phyloP scores from a whole-genome alignment of 2,329 filamentous ascomycete species.

The Xylaria sp. region DNA sequence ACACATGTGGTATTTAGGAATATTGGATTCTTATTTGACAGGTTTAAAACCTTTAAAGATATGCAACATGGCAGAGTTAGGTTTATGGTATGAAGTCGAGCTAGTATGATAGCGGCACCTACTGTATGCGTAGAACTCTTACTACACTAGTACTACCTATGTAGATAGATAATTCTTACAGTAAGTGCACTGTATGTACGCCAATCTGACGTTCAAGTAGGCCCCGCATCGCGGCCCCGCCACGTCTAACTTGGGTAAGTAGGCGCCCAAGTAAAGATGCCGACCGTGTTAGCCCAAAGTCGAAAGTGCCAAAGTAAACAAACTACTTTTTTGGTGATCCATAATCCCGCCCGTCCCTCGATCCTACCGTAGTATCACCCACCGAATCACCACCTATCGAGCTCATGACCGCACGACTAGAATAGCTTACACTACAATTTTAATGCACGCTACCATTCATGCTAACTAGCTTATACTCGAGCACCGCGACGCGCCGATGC shows the following conservation, averaged over 20 bases:
- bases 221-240: neutral
- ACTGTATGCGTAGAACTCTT: too few species aligned
- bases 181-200: neutral
- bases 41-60: too few species aligned
- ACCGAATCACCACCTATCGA: slow-evolving; percentile 27
- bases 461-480: slow-evolving; percentile 9
- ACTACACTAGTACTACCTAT: neutral
- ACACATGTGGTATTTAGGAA: too few species aligned
- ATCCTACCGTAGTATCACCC: slow-evolving; percentile 23
- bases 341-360: too few species aligned
- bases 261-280: neutral
- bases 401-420: slow-evolving; percentile 15
- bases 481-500: slow-evolving; percentile 33
- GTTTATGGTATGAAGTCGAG: too few species aligned
- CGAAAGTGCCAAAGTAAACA: slow-evolving; percentile 45
- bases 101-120: too few species aligned
- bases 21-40: too few species aligned
- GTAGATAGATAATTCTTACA: neutral
- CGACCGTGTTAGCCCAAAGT: slow-evolving; percentile 30
- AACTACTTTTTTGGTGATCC: slow-evolving; percentile 44
- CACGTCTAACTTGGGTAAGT: slow-evolving; percentile 4
- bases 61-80: too few species aligned
- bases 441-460: slow-evolving; percentile 24
- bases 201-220: neutral
- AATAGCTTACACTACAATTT: slow-evolving; percentile 9